Base-by-base conservation (phyloP, 768 basidiomycete genomes). In the Neoboletus brunneissimus region DNA sequence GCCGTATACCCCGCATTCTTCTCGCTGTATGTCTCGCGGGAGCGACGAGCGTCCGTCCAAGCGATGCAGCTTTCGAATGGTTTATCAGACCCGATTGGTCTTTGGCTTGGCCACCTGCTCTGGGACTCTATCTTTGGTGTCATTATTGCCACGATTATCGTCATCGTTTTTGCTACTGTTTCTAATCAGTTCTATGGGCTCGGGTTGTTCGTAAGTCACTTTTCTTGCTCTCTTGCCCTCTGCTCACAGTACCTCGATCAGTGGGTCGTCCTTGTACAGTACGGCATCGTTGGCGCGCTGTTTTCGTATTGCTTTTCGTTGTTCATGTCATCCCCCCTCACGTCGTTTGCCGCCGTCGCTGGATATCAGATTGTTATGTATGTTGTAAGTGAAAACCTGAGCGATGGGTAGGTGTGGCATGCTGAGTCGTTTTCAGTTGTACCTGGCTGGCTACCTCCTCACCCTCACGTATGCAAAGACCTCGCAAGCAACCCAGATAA, bases 21-120 rank as follows among this genome's bases (percentile, higher is more conserved):
- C 61, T 80, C 87, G 11, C 68, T 92, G 15, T 92, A 92, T 67
- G 88, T 89, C 4, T 84, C 88, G 0, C 79, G 78, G 57, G 90
- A 92, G 65, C 81, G 87, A 11, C 79, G 82, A 2, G 82, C 84
- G 2, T 71, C 74, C 44, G 87, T 91, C 0, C 88, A 91, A 66
- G 86, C 89, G 3, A 92, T 91, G 87, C 89, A 91, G 64, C 74
- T 87, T 35, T 88, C 86, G 35, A 89, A 91, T 67, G 89, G 89
- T 1, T 70, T 91, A 27, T 78, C 84, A 1, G 77, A 89, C 62
- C 84, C 87, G 20, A 68, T 83, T 47, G 88, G 86, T 3, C 73
- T 91, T 43, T 90, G 89, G 88, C 73, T 92, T 4, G 90, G 90
- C 3, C 90, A 92, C 70, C 76, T 91, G 16, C 73, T 87, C 65